phyloP scores from a whole-genome alignment of 2,329 filamentous ascomycete genomes.

The Pestalotiopsis sp. region DNA sequence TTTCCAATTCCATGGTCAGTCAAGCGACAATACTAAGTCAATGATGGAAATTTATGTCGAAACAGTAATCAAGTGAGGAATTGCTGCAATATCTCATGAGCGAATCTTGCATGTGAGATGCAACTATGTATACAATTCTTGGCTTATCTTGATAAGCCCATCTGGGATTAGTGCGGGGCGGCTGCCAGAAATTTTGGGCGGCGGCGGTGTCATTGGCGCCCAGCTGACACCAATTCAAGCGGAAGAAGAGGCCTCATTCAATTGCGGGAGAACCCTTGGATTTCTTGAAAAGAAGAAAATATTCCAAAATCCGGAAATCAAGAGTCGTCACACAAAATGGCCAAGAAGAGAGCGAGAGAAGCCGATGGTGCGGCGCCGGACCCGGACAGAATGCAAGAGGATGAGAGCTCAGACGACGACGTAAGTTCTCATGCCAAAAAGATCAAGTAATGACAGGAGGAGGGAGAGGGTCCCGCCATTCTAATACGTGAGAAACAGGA shows the following conservation, averaged over 20 bases:
- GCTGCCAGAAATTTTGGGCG: conserved; percentile 11
- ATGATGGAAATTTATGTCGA: too few species aligned
- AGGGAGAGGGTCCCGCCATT: neutral
- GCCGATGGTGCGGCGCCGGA: conserved; percentile 45
- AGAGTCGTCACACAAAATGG: conserved; percentile 34
- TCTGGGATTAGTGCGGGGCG: conserved; percentile 6
- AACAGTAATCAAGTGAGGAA: too few species aligned
- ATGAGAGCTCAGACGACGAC: conserved; percentile 54
- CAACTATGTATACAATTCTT: neutral
- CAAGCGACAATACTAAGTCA: too few species aligned
- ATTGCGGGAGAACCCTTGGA: neutral
- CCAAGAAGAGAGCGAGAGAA: conserved; percentile 53
- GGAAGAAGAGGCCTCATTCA: neutral
- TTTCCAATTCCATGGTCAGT: too few species aligned
- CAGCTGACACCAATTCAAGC: neutral
- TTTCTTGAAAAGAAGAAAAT: neutral
- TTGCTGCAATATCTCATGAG: neutral
- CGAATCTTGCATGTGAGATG: neutral
- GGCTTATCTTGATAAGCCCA: conserved; percentile 8
- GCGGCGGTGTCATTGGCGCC: neutral
- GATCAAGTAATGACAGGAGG: neutral
- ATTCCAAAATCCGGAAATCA: neutral
- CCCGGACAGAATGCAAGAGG: conserved; percentile 50
- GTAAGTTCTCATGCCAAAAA: conserved; percentile 29
- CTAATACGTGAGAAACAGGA: conserved; percentile 56